These are phyloP conservation scores for Gynandropsis gynandra DNA, from an alignment of 345 rosid species.

Conservation along the genomic window DNA sequence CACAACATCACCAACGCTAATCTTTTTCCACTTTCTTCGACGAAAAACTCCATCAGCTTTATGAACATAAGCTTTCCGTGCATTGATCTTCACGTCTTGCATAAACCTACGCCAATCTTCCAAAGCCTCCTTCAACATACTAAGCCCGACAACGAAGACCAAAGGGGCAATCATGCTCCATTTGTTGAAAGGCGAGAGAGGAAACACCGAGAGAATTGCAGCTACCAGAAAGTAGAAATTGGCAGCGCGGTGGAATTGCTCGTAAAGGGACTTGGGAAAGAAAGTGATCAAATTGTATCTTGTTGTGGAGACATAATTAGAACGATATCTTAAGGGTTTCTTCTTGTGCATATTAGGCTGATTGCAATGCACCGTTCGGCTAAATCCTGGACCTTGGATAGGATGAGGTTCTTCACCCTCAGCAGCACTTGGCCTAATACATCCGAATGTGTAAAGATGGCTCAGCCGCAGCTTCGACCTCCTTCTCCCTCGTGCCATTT, in stretches of 20 bases:
- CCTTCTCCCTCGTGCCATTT: constrained; percentile 73
- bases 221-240: constrained; percentile 87
- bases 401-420: constrained; percentile 47
- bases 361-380: constrained; percentile 72
- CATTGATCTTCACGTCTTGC: constrained; percentile 86
- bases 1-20: constrained; percentile 77
- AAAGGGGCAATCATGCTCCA: constrained; percentile 89
- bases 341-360: constrained; percentile 62
- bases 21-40: constrained; percentile 57
- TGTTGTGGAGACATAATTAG: constrained; percentile 79
- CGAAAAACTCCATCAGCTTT: constrained; percentile 51
- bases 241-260: constrained; percentile 92
- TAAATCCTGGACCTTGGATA: constrained; percentile 58
- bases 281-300: constrained; percentile 68
- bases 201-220: constrained; percentile 64
- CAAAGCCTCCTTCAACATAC: constrained; percentile 89
- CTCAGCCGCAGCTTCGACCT: constrained; percentile 54
- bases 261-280: constrained; percentile 82
- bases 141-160: constrained; percentile 82
- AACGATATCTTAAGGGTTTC: constrained; percentile 60
- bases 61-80: constrained; percentile 57
- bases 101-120: constrained; percentile 94
- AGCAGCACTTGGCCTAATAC: constrained; percentile 46
- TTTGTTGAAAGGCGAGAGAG: constrained; percentile 72
- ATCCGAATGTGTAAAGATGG: constrained; percentile 73